Evolutionary conservation across 805 yeast species (phyloP).

Genomic region (Tetrapisispora arboricola): DNA sequence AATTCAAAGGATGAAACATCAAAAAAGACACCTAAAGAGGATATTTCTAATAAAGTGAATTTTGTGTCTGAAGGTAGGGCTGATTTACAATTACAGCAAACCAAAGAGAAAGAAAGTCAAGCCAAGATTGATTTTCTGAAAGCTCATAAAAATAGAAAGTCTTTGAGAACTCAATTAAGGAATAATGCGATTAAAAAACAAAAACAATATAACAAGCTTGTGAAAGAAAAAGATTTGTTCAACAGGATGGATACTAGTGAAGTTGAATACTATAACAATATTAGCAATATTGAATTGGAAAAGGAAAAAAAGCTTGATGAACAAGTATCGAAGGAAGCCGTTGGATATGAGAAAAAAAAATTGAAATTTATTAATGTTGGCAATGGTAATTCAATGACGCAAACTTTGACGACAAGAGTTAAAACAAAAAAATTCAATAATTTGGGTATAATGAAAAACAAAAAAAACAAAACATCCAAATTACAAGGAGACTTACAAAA

Average conservation of each 20-base stretch:
- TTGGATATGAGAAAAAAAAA: conserved; percentile 2
- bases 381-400: too few species aligned
- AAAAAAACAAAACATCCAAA: background rate
- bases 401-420: too few species aligned
- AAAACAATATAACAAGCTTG: conserved; percentile 15
- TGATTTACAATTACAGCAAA: conserved; percentile 17
- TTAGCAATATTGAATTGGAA: conserved; percentile 3
- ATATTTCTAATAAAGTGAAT: background rate
- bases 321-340: background rate
- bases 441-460: conserved; percentile 2
- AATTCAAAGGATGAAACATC: too few species aligned
- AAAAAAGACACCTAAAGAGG: background rate
- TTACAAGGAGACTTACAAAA: background rate
- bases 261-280: conserved; percentile 11
- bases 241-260: conserved; percentile 21
- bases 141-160: conserved; percentile 17
- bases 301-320: conserved; percentile 9
- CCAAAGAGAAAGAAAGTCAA: conserved; percentile 15
- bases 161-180: conserved; percentile 24
- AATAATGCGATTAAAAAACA: conserved; percentile 22
- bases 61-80: conserved; percentile 25
- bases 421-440: background rate
- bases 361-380: background rate
- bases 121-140: conserved; percentile 15
- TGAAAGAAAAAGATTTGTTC: conserved; percentile 21